These are phyloP conservation scores for Colletotrichum acutatum DNA, from an alignment of 2,329 filamentous ascomycete species.

Conservation along the genomic window DNA sequence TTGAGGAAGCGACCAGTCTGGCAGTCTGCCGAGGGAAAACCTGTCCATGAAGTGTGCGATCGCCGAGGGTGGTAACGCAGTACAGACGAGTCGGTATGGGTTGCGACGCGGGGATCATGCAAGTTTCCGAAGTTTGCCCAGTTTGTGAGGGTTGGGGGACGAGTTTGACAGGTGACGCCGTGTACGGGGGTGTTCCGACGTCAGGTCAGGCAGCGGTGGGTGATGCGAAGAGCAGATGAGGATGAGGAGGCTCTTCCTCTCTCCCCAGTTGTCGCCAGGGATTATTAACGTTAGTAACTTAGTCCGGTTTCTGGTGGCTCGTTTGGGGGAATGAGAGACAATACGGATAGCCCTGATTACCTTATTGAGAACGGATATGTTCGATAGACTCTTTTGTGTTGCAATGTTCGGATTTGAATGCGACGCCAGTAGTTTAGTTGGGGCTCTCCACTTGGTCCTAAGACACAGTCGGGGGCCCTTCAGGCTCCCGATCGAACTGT, in stretches of 20 bases:
- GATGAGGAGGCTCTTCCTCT: background rate
- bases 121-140: constrained; percentile 6
- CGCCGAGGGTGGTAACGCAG: background rate
- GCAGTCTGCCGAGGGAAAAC: no score
- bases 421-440: background rate
- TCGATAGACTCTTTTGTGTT: no score
- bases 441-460: no score
- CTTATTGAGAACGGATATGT: background rate
- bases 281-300: background rate
- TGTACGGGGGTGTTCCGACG: constrained; percentile 19
- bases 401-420: background rate
- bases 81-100: background rate
- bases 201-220: constrained; percentile 1
- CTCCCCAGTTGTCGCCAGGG: background rate
- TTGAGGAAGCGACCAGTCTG: background rate
- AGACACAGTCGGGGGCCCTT: no score
- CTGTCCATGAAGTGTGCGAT: constrained; percentile 9
- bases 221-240: background rate
- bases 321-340: background rate
- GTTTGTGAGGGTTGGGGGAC: background rate
- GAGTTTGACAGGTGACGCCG: constrained; percentile 17
- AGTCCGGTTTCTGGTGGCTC: background rate
- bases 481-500: background rate
- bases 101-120: constrained; percentile 29
- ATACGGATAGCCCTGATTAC: background rate